phyloP scores from a whole-genome alignment of 177 flowering plant species.

The Vitis hybrid region DNA sequence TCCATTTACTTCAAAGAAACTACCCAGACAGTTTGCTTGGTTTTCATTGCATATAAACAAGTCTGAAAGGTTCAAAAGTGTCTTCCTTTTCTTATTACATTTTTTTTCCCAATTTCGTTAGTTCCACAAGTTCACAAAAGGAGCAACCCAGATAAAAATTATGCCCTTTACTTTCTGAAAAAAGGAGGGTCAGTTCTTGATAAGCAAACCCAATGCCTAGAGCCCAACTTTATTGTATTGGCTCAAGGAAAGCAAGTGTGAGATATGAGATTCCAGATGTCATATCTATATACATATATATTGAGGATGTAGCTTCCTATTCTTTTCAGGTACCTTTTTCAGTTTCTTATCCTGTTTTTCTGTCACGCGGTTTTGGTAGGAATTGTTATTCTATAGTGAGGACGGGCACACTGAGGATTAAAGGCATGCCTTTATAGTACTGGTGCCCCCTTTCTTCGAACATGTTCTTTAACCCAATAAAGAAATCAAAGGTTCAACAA shows the following conservation, averaged over 20 bases:
- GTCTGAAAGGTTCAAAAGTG: no score
- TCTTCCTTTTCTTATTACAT: neutral
- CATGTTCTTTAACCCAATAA: no score
- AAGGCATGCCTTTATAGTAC: no score
- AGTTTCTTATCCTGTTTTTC: neutral
- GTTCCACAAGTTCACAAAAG: neutral
- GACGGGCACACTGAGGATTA: no score
- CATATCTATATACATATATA: constrained; percentile 4
- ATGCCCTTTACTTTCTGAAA: neutral
- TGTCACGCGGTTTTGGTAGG: neutral
- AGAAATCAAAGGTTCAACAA: no score
- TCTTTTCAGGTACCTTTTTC: constrained; percentile 13
- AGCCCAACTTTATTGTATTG: constrained; percentile 3
- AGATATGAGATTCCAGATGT: constrained; percentile 10
- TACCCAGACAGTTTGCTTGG: no score
- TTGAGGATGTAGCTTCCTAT: constrained; percentile 19
- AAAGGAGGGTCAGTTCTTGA: neutral
- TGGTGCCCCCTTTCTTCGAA: no score
- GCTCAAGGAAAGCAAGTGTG: constrained; percentile 7
- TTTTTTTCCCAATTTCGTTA: neutral
- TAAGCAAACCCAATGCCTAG: constrained; percentile 8
- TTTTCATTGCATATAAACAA: no score
- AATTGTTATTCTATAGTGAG: no score
- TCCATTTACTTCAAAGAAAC: neutral
- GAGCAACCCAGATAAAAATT: constrained; percentile 4